These are phyloP conservation scores for Botryotinia globosa DNA, from an alignment of 2,329 filamentous ascomycete species.

Conservation along the genomic window DNA sequence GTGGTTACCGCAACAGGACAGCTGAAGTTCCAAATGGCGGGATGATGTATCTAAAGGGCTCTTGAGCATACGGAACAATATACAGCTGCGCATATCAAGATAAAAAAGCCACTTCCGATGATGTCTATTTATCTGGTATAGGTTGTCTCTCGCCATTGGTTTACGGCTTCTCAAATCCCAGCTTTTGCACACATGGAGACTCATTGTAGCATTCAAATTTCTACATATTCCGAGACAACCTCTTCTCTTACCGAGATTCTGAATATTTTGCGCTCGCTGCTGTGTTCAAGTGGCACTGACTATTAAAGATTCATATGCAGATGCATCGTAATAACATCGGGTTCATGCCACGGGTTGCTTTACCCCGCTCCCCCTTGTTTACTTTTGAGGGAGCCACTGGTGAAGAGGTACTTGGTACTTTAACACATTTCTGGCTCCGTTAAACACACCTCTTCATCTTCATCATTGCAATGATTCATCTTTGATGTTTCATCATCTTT, in stretches of 20 bases:
- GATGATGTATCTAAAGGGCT: background rate
- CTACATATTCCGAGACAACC: background rate
- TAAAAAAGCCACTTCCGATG: background rate
- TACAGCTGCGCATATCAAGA: background rate
- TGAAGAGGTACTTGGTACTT: background rate
- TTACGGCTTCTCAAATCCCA: no score
- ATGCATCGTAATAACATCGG: background rate
- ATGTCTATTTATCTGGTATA: background rate
- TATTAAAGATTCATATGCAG: background rate
- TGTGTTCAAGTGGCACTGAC: background rate
- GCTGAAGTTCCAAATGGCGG: background rate
- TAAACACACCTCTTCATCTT: background rate
- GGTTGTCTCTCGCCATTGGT: background rate
- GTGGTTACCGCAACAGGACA: background rate
- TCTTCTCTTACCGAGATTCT: background rate
- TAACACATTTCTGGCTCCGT: background rate
- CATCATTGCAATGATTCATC: no score
- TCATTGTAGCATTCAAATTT: no score
- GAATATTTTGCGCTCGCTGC: background rate
- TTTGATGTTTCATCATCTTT: background rate
- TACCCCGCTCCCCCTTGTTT: background rate
- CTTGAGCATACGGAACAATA: background rate
- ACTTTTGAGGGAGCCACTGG: background rate
- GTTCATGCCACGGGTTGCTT: background rate
- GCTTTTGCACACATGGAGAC: background rate